Evolutionary conservation across 116 monocot genomes (phyloP).

Genomic region (Iris pallida): DNA sequence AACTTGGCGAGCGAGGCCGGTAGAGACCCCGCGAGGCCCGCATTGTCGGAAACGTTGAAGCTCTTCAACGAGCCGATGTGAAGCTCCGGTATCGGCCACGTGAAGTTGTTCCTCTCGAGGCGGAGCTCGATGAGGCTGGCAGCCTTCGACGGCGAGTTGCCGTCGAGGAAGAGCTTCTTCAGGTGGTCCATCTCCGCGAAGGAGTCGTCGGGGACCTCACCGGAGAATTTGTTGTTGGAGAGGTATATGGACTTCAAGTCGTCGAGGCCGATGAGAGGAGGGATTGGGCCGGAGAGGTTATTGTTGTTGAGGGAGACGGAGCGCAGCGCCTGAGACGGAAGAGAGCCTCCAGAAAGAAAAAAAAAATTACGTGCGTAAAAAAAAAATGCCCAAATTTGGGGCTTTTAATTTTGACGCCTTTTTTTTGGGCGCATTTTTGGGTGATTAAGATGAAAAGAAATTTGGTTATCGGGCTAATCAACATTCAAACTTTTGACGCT

Average conservation of each 20-base stretch:
- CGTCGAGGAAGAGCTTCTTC: slow-evolving; percentile 19
- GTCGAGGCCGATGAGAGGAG: slow-evolving; percentile 3
- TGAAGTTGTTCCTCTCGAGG: slow-evolving; percentile 13
- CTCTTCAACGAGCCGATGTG: neutral
- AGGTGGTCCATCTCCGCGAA: slow-evolving; percentile 5
- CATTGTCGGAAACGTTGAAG: slow-evolving; percentile 15
- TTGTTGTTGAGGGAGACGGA: slow-evolving; percentile 18
- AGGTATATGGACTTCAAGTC: slow-evolving; percentile 18
- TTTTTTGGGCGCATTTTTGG: no score
- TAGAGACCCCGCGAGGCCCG: slow-evolving; percentile 1
- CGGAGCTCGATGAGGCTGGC: slow-evolving; percentile 6
- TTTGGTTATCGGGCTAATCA: no score
- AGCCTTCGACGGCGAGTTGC: neutral
- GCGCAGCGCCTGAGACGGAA: slow-evolving; percentile 11
- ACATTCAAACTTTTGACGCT: no score
- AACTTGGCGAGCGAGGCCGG: neutral
- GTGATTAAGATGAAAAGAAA: no score
- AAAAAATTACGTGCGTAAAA: no score
- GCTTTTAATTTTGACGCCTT: no score
- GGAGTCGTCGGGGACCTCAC: slow-evolving; percentile 5
- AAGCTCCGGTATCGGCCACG: slow-evolving; percentile 4
- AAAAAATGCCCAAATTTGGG: no score
- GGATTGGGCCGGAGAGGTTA: slow-evolving; percentile 20
- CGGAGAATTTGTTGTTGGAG: slow-evolving; percentile 22
- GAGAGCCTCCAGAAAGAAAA: no score